phyloP scores from a whole-genome alignment of 2,329 filamentous ascomycete genomes.

The Westerdykella ornata region DNA sequence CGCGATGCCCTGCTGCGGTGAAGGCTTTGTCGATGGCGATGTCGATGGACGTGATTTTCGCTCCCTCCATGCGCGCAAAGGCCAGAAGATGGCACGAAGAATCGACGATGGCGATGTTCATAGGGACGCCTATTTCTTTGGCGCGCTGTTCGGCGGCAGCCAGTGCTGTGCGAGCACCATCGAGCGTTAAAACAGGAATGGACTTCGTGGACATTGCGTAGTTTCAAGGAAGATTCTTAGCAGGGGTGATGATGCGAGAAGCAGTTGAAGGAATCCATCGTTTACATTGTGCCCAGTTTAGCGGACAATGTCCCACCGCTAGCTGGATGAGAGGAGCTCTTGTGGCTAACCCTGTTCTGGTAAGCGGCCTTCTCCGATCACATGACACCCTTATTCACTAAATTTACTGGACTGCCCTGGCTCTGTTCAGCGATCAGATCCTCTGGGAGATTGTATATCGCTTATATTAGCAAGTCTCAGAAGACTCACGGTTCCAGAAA shows the following conservation, averaged over 20 bases:
- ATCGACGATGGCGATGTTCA: constrained; percentile 49
- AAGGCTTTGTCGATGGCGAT: constrained; percentile 59
- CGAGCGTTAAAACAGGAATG: constrained; percentile 29
- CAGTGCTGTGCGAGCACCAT: constrained; percentile 33
- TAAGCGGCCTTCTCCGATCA: too few species aligned
- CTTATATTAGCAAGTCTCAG: too few species aligned
- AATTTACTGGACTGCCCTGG: too few species aligned
- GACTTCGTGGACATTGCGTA: constrained; percentile 28
- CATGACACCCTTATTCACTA: too few species aligned
- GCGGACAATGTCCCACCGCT: too few species aligned
- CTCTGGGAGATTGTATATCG: too few species aligned
- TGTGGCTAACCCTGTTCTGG: too few species aligned
- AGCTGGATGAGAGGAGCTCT: too few species aligned
- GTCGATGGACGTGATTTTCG: constrained; percentile 51
- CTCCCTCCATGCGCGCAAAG: constrained; percentile 45
- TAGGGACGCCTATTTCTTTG: constrained; percentile 33
- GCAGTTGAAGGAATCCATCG: not conserved
- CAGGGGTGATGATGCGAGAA: not conserved
- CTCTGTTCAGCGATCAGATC: too few species aligned
- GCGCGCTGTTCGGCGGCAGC: constrained; percentile 34
- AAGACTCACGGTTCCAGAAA: too few species aligned
- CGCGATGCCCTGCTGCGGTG: constrained; percentile 50
- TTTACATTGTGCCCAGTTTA: too few species aligned
- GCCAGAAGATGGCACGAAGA: constrained; percentile 41
- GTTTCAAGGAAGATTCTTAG: not conserved